A percentile compares a stretch with the other conserved stretches of the same genome.
Evolutionary conservation across 2,329 filamentous ascomycete species (phyloP).

Genomic region (Beauveria caledonica): DNA sequence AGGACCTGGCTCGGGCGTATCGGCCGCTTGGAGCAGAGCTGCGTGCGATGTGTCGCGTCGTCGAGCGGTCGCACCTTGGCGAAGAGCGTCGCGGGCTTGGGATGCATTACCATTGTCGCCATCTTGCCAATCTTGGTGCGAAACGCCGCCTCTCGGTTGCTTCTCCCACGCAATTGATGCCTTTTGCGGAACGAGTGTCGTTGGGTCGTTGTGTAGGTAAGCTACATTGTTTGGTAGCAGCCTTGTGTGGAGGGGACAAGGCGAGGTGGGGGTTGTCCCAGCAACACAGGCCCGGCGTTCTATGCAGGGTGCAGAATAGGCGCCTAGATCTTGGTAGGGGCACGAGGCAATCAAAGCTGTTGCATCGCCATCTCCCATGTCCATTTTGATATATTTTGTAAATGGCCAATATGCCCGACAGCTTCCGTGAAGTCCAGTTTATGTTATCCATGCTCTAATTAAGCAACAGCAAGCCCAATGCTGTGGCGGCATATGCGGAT

Average conservation of each 20-base stretch:
- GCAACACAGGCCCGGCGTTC: not conserved
- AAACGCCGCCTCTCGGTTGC: not conserved
- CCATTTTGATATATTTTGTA: no score
- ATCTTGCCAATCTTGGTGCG: not conserved
- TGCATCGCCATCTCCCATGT: no score
- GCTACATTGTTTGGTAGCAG: not conserved
- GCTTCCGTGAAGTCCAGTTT: not conserved
- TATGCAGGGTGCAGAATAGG: not conserved
- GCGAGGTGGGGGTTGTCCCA: slow-evolving; percentile 2
- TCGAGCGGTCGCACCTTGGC: slow-evolving; percentile 7
- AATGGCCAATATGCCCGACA: no score
- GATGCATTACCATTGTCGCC: slow-evolving; percentile 10
- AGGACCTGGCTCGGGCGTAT: slow-evolving; percentile 9
- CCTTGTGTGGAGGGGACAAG: not conserved
- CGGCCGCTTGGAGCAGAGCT: slow-evolving; percentile 10
- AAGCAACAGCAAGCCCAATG: not conserved
- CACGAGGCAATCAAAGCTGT: no score
- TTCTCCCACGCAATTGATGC: not conserved
- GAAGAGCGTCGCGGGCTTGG: slow-evolving; percentile 7
- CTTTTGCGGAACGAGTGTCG: not conserved
- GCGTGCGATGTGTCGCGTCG: slow-evolving; percentile 6
- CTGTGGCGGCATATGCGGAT: not conserved
- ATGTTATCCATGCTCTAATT: not conserved
- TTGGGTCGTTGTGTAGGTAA: not conserved
- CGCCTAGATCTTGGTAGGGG: not conserved